Base-by-base conservation (phyloP, 331 rosid species). In the Stylosanthes scabra region DNA sequence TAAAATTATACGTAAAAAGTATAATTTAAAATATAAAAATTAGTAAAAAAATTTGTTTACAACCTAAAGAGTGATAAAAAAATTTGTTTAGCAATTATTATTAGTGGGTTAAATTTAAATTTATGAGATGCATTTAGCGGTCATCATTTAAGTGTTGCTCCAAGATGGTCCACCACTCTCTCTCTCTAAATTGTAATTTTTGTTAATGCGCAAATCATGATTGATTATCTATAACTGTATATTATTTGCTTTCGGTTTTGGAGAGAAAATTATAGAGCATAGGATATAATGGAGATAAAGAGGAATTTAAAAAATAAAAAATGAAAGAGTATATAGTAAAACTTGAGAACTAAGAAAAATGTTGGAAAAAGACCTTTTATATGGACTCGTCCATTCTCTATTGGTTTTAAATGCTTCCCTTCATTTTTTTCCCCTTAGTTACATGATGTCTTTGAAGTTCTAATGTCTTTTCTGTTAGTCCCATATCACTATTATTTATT, bases 331-430 rank as follows among this genome's bases (percentile, higher is more conserved):
- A 20, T 20, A 20, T 20, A 20, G 25, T 3, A 20, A 65, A 5
- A 57, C 45, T 66, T 66, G 46, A 0, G 60, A 66, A 25, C 28
- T 44, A 75, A 75, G 79, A 46, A 56, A 56, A 39, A 55, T 29
- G 55, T 74, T 14, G 71, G 65, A 63, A 14, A 2, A 60, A 59
- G 60, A 47, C 28, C 25, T 28, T 34, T 45, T 7, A 10, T 57
- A n/a, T 59, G 11, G 51, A 72, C 60, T 11, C 11, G 14, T 46
- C 50, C 10, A 20, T 50, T 61, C 12, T 45, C 12, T 9, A 11
- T 44, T 45, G 69, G 51, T 37, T 31, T 49, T 54, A 47, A 31
- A 31, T 49, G 47, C 62, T 29, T 29, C 58, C 20, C 44, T 13
- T 59, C 20, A 13, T 71, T 46, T 71, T 8, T 71, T 29, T 29